Conservation (phyloP, 306 rosid genomes). For the cucumber (Cucumis sativus) region DNA sequence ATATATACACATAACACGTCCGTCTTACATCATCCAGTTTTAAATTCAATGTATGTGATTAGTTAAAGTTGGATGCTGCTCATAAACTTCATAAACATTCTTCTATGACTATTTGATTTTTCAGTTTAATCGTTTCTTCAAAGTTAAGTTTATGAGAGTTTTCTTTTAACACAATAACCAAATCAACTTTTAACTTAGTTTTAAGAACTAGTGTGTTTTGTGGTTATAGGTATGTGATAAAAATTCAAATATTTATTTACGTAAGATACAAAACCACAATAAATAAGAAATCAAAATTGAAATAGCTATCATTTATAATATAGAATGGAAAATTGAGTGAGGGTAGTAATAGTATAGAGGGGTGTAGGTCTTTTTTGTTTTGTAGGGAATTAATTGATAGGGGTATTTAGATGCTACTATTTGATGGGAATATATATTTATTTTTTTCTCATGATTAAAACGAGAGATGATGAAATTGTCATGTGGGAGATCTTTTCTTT, state of each 20-base stretch:
- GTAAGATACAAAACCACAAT: no score
- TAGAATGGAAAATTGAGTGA: background rate
- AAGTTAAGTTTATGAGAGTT: no score
- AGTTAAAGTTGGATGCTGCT: background rate
- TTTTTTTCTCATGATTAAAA: background rate
- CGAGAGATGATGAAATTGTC: background rate
- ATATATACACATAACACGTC: background rate
- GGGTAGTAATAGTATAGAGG: background rate
- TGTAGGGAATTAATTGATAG: background rate
- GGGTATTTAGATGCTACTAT: background rate
- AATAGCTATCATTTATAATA: no score
- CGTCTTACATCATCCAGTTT: background rate
- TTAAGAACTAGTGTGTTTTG: no score
- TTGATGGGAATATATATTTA: background rate
- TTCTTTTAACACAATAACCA: no score
- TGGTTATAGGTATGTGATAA: no score
- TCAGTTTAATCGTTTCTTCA: no score
- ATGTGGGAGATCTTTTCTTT: background rate
- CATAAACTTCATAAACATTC: no score
- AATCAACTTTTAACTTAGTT: no score
- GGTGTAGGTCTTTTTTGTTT: background rate
- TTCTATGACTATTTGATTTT: no score
- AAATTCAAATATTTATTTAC: no score
- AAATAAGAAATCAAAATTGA: no score
- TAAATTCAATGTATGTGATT: background rate